Evolutionary conservation across 1,139 yeast species (phyloP), one percentile per base, ranked within the genome.

Genomic region (Wickerhamomyces sp.): DNA sequence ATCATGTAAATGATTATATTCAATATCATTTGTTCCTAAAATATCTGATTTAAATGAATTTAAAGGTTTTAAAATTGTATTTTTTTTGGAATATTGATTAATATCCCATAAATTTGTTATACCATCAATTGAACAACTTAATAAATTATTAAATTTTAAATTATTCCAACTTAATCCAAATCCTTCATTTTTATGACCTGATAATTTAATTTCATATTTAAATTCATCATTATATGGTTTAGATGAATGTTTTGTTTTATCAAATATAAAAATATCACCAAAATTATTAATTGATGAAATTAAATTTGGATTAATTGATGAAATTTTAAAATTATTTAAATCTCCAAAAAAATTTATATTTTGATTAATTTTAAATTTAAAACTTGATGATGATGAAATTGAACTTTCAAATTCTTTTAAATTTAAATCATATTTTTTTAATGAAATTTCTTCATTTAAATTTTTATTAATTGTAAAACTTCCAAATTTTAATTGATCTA

Each of bases 261-360:
- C 78, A 63, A 87, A 86, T 15, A 91, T 65, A 55, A 78, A 81
- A 6, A 85, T 76, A 32, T 79, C 78, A 3, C 99, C 98, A 11
- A 67, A 67, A 0, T 90, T 90, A 45, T 89, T 82, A 49, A 89
- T 84, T 0, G 94, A 78, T 1, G 93, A 91, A 10, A 90, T 77
- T 1, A 82, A 59, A 46, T 75, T 79, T 1, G 90, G 78, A 56
- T 86, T 79, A 55, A 79, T 88, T 0, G 96, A 95, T 74, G 84
- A 75, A 58, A 77, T 79, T 34, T 96, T 73, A 1, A 95, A 91
- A 52, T 87, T 73, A 61, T 91, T 89, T 56, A 93, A 81, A 59
- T 83, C 90, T 10, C 78, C 81, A 7, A 70, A 64, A 46, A 52
- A 55, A 5, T 44, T 26, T 23, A 55, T 39, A 32, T 44, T 44